Evolutionary conservation across 2,329 filamentous ascomycete species (phyloP).

Genomic region (Nothopassalora personata): DNA sequence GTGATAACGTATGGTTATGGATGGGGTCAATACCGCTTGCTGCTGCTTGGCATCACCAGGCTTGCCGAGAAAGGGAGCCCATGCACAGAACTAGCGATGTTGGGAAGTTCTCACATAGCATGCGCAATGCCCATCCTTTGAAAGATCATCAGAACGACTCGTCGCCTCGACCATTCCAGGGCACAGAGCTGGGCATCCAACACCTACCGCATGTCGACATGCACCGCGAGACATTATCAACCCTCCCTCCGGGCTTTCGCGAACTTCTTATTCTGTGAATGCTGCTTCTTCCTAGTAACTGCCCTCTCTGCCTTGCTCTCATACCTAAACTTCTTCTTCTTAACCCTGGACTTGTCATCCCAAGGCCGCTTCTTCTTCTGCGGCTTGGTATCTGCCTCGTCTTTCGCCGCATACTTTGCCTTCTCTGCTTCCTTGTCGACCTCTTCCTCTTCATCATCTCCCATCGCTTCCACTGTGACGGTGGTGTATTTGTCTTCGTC

Average conservation of each 20-base stretch:
- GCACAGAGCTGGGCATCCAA: neutral
- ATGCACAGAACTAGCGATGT: neutral
- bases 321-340: slow-evolving; percentile 90
- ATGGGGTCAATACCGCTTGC: neutral
- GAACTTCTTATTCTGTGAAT: slow-evolving; percentile 64
- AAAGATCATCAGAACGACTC: neutral
- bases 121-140: slow-evolving; percentile 7
- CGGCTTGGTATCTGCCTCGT: slow-evolving; percentile 22
- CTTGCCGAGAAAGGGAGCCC: slow-evolving; percentile 1
- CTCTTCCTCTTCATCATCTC: slow-evolving; percentile 40
- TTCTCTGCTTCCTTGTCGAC: slow-evolving; percentile 32
- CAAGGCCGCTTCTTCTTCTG: slow-evolving; percentile 39
- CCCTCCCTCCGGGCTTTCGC: slow-evolving; percentile 43
- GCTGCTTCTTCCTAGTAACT: slow-evolving; percentile 55
- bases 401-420: slow-evolving; percentile 11
- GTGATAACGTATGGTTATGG: neutral
- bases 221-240: neutral
- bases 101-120: slow-evolving; percentile 1
- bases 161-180: neutral
- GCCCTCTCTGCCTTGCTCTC: slow-evolving; percentile 80
- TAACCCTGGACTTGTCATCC: slow-evolving; percentile 50
- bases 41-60: neutral
- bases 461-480: slow-evolving; percentile 86
- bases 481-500: slow-evolving; percentile 96
- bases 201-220: neutral